Conservation (phyloP, 768 basidiomycete species). For the Serendipita sp. region DNA sequence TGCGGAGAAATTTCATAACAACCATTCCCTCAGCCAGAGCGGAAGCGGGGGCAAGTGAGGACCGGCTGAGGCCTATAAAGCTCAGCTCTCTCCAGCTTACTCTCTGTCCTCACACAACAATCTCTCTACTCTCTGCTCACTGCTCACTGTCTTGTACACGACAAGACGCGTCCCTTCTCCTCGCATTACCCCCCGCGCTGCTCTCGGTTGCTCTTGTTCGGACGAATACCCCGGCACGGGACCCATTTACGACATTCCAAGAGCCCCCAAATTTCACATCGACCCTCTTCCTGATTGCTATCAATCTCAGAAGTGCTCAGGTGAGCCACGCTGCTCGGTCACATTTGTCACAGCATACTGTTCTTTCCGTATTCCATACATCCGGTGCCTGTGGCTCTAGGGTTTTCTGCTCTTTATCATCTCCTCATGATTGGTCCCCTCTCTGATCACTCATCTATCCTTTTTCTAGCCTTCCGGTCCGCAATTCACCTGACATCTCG, state of each 20-base stretch:
- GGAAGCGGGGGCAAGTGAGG: too few relatives aligned
- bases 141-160: neutral
- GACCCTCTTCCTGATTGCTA: constrained; percentile 6
- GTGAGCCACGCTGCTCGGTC: constrained; percentile 4
- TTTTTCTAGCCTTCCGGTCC: constrained; percentile 1
- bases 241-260: constrained; percentile 1
- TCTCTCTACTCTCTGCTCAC: too few relatives aligned
- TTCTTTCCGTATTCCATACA: constrained; percentile 2
- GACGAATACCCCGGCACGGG: constrained; percentile 1
- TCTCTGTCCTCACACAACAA: too few relatives aligned
- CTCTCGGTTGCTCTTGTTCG: neutral
- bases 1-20: neutral
- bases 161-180: neutral
- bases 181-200: neutral
- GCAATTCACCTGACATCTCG: neutral
- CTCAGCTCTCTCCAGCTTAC: too few relatives aligned
- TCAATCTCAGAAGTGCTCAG: neutral
- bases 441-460: neutral
- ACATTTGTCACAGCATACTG: constrained; percentile 3
- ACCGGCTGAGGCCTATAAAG: too few relatives aligned
- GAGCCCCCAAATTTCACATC: neutral
- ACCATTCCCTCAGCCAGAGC: too few relatives aligned
- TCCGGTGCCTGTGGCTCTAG: constrained; percentile 6
- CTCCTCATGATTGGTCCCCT: neutral
- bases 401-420: neutral